These are phyloP conservation scores for Rhizopus arrhizus DNA, from an alignment of 371 early-diverging fungal genomes.

Conservation along the genomic window DNA sequence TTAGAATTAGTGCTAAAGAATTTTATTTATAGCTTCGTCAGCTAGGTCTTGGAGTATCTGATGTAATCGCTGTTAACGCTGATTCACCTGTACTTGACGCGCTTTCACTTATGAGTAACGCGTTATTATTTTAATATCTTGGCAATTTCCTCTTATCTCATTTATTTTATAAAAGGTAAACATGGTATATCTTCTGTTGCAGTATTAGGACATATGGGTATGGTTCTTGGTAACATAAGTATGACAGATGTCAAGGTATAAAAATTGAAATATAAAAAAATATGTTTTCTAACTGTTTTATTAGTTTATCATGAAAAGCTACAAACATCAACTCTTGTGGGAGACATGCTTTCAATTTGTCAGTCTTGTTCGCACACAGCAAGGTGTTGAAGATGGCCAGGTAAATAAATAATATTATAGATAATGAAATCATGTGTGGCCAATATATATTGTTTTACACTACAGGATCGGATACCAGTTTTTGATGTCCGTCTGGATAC, in stretches of 20 bases:
- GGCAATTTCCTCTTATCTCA: neutral
- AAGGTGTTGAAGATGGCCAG: constrained; percentile 60
- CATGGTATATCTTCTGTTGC: constrained; percentile 67
- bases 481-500: constrained; percentile 76
- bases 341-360: constrained; percentile 62
- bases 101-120: constrained; percentile 59
- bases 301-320: constrained; percentile 45
- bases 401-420: constrained; percentile 13
- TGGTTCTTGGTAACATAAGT: constrained; percentile 71
- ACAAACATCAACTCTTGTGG: constrained; percentile 52
- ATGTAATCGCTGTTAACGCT: constrained; percentile 58
- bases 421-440: neutral
- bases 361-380: constrained; percentile 46
- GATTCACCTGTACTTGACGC: constrained; percentile 61
- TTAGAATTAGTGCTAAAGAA: neutral
- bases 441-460: neutral
- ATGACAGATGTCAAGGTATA: constrained; percentile 68
- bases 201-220: constrained; percentile 58
- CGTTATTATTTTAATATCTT: neutral
- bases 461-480: constrained; percentile 73
- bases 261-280: neutral
- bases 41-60: constrained; percentile 54
- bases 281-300: neutral
- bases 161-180: constrained; percentile 36
- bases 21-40: constrained; percentile 42